phyloP scores from a whole-genome alignment of 2,329 filamentous ascomycete species.

The Coniochaeta ligniaria region DNA sequence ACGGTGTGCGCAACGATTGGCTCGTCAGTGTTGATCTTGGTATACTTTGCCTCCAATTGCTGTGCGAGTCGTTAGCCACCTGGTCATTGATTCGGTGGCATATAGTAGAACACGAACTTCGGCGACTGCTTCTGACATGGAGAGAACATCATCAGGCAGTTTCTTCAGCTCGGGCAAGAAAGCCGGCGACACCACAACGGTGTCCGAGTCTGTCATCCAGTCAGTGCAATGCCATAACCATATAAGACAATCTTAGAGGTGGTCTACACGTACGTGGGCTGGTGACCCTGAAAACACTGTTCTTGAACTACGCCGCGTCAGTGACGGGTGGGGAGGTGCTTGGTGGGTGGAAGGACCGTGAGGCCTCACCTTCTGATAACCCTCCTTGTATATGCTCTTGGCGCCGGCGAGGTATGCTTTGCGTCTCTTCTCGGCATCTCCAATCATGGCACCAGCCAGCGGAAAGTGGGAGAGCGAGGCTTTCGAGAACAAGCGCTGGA shows the following conservation, averaged over 20 bases:
- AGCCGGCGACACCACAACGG: conserved; percentile 20
- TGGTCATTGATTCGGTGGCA: background rate
- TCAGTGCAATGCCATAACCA: background rate
- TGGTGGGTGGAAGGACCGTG: background rate
- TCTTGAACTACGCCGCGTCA: conserved; percentile 18
- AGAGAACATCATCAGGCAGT: conserved; percentile 23
- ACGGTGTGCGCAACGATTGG: conserved; percentile 20
- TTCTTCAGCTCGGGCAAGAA: conserved; percentile 23
- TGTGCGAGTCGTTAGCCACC: conserved; percentile 3
- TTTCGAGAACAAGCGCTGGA: background rate
- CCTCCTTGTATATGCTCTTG: background rate
- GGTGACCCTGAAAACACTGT: conserved; percentile 19
- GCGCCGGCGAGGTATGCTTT: background rate
- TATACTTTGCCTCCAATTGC: conserved; percentile 25
- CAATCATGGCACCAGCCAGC: background rate
- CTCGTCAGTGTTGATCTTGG: conserved; percentile 17
- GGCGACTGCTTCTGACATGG: conserved; percentile 17
- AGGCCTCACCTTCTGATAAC: background rate
- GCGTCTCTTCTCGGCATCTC: background rate
- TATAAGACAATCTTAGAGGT: background rate
- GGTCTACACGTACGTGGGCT: background rate
- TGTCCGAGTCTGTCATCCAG: background rate
- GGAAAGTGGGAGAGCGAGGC: background rate
- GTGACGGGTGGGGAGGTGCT: background rate
- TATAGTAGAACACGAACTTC: conserved; percentile 9